Conservation (phyloP, 2,329 filamentous ascomycete genomes). For the Chaetomium olivaceum region DNA sequence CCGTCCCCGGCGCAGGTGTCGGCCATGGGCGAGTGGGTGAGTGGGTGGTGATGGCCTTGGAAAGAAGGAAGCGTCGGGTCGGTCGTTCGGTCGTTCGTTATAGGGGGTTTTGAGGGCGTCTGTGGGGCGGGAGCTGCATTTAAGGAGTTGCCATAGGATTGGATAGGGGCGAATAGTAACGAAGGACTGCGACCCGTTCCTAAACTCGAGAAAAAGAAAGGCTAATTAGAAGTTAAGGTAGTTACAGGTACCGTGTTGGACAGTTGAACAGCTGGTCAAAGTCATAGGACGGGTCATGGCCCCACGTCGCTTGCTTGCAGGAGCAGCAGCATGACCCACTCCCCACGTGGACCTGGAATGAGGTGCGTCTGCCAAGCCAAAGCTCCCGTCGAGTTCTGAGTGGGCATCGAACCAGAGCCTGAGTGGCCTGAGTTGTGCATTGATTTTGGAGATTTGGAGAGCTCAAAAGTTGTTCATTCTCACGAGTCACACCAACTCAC, state of each 20-base stretch:
- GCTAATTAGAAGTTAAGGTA: not conserved
- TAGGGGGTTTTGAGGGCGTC: not conserved
- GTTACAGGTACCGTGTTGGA: not conserved
- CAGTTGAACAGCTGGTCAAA: constrained; percentile 16
- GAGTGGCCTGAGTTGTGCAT: not conserved
- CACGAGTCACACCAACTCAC: not conserved
- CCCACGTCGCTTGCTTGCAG: constrained; percentile 1
- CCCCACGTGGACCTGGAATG: not conserved
- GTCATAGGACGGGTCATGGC: not conserved
- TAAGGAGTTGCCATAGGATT: not conserved
- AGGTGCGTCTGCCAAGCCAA: constrained; percentile 5
- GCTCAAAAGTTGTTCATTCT: not conserved
- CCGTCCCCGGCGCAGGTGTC: constrained; percentile 8
- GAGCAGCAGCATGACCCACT: not conserved
- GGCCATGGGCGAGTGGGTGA: constrained; percentile 1
- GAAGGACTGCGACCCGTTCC: not conserved
- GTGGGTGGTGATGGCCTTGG: no score
- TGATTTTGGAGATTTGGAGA: not conserved
- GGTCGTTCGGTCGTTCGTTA: not conserved
- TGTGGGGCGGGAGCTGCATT: not conserved
- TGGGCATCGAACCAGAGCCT: not conserved
- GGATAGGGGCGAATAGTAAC: not conserved
- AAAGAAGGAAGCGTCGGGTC: not conserved
- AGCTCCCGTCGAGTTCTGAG: not conserved
- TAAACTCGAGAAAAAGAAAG: not conserved